These are phyloP conservation scores for Xylaria venustula DNA, from an alignment of 495 filamentous ascomycete species.

Conservation along the genomic window DNA sequence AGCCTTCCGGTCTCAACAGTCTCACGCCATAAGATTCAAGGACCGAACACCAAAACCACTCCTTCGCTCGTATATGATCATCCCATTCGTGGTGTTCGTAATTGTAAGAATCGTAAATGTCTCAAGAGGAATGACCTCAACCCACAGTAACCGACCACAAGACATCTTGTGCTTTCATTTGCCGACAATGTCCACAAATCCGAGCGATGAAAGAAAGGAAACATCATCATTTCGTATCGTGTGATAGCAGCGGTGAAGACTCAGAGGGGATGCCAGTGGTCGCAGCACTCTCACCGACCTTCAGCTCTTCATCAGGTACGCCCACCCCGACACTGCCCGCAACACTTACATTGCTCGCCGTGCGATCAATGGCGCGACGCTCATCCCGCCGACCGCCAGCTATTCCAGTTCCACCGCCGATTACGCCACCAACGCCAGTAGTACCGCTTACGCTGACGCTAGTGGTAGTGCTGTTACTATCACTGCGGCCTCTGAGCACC, in stretches of 20 bases:
- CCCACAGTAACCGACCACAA: no score
- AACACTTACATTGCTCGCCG: conserved; percentile 34
- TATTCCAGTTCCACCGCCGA: conserved; percentile 24
- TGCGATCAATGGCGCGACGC: conserved; percentile 25
- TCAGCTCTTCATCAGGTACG: conserved; percentile 49
- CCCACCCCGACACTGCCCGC: conserved; percentile 39
- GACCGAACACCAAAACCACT: no score
- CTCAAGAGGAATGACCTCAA: no score
- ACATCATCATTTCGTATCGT: background rate
- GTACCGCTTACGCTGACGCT: conserved; percentile 28
- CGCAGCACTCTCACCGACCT: conserved; percentile 57
- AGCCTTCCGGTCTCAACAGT: no score
- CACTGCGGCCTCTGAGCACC: conserved; percentile 43
- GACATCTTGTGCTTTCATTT: no score
- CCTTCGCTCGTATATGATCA: no score
- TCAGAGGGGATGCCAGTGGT: background rate
- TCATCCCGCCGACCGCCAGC: conserved; percentile 28
- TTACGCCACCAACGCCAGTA: conserved; percentile 17
- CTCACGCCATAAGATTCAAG: no score
- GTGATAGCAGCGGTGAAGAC: background rate
- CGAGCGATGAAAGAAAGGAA: background rate
- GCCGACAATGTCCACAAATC: no score
- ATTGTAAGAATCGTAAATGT: no score
- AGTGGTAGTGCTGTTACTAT: conserved; percentile 25
- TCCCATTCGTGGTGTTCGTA: no score